Base-by-base conservation (phyloP, 2,329 filamentous ascomycete genomes). In the Berkeleyomyces rouxiae region DNA sequence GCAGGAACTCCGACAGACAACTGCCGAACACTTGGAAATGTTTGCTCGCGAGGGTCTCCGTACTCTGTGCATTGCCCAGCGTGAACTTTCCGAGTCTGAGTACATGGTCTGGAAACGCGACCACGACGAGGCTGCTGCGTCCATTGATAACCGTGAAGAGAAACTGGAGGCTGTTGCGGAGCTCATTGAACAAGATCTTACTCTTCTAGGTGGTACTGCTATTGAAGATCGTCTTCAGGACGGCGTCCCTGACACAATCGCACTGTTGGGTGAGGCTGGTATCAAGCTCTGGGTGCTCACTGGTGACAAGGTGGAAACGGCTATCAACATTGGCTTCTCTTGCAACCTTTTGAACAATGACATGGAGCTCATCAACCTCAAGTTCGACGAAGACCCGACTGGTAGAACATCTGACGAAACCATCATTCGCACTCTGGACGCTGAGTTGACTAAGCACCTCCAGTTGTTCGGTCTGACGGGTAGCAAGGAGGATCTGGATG, bases 251-350 rank as follows among this genome's bases (percentile, higher is more conserved):
- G 93, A 97, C 71, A 92, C 93, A 0, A 99, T 99, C 69, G 88
- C 87, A 59, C 77, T 99, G 53, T 83, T 99, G 61, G 92, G 87
- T 39, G 84, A 90, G 70, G 93, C 93, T 61, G 95, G 95, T 72
- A 96, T 99, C 74, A 99, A 99, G 74, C 82, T 99, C 6, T 99
- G 93, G 93, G 93, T 99, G 61, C 77, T 99, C 67, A 99, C 93
- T 13, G 93, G 95, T 66, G 93, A 99, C 79, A 99, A 97, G 74
- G 92, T 97, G 40, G 93, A 99, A 75, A 99, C 93, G 33, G 93
- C 95, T 64, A 99, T 99, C 83, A 99, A 99, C 75, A 99, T 99
- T 71, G 93, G 93, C 2, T 99, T 97, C 74, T 99, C 95, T 9
- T 99, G 95, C 77, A 99, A 99, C 69, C 79, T 99, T 40, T 82